These are phyloP conservation scores for Zymoseptoria pseudotritici DNA, from an alignment of 2,329 filamentous ascomycete species.

Conservation along the genomic window DNA sequence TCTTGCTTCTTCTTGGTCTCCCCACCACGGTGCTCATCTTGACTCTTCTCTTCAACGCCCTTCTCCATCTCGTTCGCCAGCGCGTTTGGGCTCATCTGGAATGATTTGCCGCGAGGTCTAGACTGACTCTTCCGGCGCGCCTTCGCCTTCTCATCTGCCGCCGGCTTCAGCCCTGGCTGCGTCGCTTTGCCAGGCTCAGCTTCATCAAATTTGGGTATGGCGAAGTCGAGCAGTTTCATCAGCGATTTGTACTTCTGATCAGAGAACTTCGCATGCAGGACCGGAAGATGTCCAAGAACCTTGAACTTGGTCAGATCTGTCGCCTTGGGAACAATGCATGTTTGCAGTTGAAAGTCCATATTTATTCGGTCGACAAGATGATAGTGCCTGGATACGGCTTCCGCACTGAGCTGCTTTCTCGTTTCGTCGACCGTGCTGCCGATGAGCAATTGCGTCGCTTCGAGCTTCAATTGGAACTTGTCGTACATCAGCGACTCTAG, in stretches of 20 bases:
- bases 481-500: conserved; percentile 96
- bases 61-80: conserved; percentile 64
- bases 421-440: conserved; percentile 88
- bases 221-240: conserved; percentile 93
- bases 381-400: conserved; percentile 62
- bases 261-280: conserved; percentile 84
- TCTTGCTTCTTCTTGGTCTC: conserved; percentile 32
- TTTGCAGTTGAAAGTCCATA: conserved; percentile 91
- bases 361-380: conserved; percentile 97
- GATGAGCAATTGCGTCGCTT: conserved; percentile 91
- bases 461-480: conserved; percentile 85
- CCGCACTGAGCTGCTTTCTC: conserved; percentile 63
- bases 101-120: conserved; percentile 59
- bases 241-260: conserved; percentile 95
- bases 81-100: conserved; percentile 64
- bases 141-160: conserved; percentile 25
- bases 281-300: conserved; percentile 82
- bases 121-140: conserved; percentile 30
- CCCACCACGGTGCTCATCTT: conserved; percentile 33
- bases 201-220: conserved; percentile 71
- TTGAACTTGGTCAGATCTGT: conserved; percentile 87
- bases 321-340: conserved; percentile 92
- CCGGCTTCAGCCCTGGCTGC: conserved; percentile 29
- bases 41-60: conserved; percentile 48
- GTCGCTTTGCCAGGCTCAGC: conserved; percentile 5